phyloP scores from a whole-genome alignment of 2,329 filamentous ascomycete genomes.

The Tothia fuscella region DNA sequence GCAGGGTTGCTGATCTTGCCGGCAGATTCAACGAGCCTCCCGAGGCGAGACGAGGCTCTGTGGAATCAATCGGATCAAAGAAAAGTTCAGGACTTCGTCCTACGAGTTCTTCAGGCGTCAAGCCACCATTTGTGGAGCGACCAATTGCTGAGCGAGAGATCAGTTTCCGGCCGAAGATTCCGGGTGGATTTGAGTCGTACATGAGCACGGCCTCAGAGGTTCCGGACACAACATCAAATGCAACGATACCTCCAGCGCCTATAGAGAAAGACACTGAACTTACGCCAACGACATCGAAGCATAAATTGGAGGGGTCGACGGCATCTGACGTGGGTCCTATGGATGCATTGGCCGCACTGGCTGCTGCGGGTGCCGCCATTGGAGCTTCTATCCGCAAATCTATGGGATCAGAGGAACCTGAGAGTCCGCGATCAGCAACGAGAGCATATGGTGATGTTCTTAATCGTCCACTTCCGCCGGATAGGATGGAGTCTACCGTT shows the following conservation, averaged over 20 bases:
- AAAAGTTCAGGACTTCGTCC: conserved; percentile 20
- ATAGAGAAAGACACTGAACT: conserved; percentile 9
- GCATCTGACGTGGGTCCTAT: conserved; percentile 23
- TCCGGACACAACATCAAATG: background rate
- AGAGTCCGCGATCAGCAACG: conserved; percentile 13
- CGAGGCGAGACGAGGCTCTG: conserved; percentile 34
- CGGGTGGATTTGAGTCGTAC: conserved; percentile 11
- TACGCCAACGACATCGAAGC: conserved; percentile 25
- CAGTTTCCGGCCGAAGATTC: conserved; percentile 10
- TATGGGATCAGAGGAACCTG: conserved; percentile 19
- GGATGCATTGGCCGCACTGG: conserved; percentile 31
- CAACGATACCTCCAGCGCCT: background rate
- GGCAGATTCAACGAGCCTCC: conserved; percentile 36
- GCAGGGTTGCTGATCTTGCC: conserved; percentile 39
- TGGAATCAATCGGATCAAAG: conserved; percentile 21
- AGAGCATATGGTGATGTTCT: conserved; percentile 19
- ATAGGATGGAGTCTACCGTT: conserved; percentile 24
- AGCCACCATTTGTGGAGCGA: conserved; percentile 7
- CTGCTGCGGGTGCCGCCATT: conserved; percentile 36
- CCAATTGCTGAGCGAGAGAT: conserved; percentile 6
- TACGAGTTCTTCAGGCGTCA: background rate
- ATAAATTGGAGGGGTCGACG: conserved; percentile 15
- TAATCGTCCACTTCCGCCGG: conserved; percentile 26
- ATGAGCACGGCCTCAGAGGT: background rate
- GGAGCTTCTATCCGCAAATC: conserved; percentile 33